These are phyloP conservation scores for Tylopilus rubrobrunneus DNA, from an alignment of 768 basidiomycete genomes.

Conservation along the genomic window DNA sequence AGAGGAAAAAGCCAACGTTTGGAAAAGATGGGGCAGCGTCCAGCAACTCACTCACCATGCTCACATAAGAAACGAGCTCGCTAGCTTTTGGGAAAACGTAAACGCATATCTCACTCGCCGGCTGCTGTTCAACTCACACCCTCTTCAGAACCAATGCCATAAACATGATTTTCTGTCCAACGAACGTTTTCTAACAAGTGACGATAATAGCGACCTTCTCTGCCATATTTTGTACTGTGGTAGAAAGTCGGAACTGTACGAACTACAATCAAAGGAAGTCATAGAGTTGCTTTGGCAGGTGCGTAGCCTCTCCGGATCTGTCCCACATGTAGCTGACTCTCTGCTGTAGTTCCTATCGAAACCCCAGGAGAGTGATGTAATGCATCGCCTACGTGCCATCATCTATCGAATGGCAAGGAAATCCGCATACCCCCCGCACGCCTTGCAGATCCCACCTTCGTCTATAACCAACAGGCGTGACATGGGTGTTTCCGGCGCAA, in stretches of 20 bases:
- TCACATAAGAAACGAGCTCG: slow-evolving; percentile 14
- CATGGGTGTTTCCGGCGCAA: slow-evolving; percentile 13
- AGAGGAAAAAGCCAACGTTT: slow-evolving; percentile 2
- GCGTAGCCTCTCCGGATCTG: background rate
- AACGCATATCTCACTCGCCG: background rate
- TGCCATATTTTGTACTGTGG: slow-evolving; percentile 20
- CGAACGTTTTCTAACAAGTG: background rate
- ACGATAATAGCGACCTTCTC: slow-evolving; percentile 17
- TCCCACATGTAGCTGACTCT: background rate
- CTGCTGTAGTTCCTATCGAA: slow-evolving; percentile 13
- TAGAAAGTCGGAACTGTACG: slow-evolving; percentile 13
- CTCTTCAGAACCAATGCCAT: slow-evolving; percentile 11
- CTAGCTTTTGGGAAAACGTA: slow-evolving; percentile 9
- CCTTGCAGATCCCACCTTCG: slow-evolving; percentile 9
- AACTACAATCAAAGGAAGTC: background rate
- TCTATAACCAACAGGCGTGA: background rate
- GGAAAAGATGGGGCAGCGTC: slow-evolving; percentile 16
- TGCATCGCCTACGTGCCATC: slow-evolving; percentile 14
- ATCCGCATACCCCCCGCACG: slow-evolving; percentile 20
- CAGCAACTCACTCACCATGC: slow-evolving; percentile 15
- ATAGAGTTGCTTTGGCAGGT: slow-evolving; percentile 26
- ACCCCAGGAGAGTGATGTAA: background rate
- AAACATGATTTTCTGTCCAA: slow-evolving; percentile 6
- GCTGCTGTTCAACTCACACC: background rate
- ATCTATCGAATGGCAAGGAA: slow-evolving; percentile 30